Percentiles rank a stretch among this genome's conserved stretches.
Evolutionary conservation across 2,329 filamentous ascomycete species (phyloP).

Genomic region (Pseudogymnoascus pannorum): DNA sequence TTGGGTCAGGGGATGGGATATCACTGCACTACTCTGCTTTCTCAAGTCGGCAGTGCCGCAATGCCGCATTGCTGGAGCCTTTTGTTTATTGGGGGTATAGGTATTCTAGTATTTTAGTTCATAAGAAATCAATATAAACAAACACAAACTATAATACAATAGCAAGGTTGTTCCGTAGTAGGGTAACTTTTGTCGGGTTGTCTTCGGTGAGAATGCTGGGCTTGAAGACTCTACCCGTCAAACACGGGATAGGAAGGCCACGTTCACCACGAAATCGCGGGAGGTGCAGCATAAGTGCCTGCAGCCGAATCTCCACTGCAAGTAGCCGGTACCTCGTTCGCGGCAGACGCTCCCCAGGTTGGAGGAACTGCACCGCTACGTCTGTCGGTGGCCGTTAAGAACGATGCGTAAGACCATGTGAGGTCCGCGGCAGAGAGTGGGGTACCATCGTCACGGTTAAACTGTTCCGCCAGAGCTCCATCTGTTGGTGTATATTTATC

Average conservation of each 20-base stretch:
- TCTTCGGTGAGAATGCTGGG: not conserved
- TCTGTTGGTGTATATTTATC: constrained; percentile 45
- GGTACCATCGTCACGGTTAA: constrained; percentile 42
- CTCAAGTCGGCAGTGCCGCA: not conserved
- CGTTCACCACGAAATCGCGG: not conserved
- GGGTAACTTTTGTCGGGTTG: not conserved
- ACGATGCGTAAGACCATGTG: constrained; percentile 68
- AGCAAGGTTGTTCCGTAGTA: not conserved
- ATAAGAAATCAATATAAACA: not conserved
- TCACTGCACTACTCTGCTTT: not conserved
- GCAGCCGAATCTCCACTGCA: not conserved
- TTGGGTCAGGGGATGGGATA: not conserved
- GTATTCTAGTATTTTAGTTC: not conserved
- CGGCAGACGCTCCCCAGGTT: constrained; percentile 39
- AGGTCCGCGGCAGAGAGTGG: constrained; percentile 61
- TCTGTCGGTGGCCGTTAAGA: constrained; percentile 54
- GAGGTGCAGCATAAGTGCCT: not conserved
- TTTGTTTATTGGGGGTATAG: not conserved
- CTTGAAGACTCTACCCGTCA: not conserved
- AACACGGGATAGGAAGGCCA: not conserved
- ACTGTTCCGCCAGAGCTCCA: constrained; percentile 64
- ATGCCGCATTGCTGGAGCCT: not conserved
- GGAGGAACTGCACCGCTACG: constrained; percentile 48
- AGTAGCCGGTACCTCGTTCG: not conserved
- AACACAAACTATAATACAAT: not conserved